Conservation (phyloP, 345 rosid genomes). For the Toxicodendron radicans region DNA sequence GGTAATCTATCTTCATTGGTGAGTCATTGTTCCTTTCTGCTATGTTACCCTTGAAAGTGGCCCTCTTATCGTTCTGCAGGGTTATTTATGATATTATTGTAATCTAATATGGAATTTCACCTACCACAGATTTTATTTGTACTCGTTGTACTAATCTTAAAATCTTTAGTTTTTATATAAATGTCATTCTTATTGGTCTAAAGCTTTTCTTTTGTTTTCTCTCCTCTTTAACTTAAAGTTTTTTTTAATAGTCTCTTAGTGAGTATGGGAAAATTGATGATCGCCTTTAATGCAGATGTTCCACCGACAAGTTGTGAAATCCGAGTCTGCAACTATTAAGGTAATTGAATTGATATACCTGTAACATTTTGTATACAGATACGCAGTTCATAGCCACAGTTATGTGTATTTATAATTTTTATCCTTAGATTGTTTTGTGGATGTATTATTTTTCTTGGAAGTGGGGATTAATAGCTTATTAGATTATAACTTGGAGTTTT, state of each 20-base stretch:
- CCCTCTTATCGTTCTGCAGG: background rate
- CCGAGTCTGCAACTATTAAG: constrained; percentile 91
- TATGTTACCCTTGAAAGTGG: background rate
- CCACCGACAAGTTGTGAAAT: constrained; percentile 85
- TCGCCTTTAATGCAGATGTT: constrained; percentile 54
- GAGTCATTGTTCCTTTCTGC: background rate
- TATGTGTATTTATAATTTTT: background rate
- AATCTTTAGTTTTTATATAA: background rate
- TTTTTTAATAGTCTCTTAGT: background rate
- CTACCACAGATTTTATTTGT: background rate
- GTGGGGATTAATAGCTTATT: background rate
- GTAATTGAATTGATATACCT: constrained; percentile 33
- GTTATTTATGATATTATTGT: background rate
- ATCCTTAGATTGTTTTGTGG: background rate
- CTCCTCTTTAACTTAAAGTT: background rate
- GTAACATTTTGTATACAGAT: background rate
- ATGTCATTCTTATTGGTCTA: background rate
- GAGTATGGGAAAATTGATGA: background rate
- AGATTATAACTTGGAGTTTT: background rate
- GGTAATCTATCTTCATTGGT: background rate
- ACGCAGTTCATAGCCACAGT: background rate
- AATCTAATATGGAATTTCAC: background rate
- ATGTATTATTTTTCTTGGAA: background rate
- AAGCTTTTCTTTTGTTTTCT: background rate
- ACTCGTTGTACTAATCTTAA: background rate